Percentiles rank a stretch among this genome's conserved stretches.
Conservation (phyloP, 2,329 filamentous ascomycete genomes). For the Trichoderma semiorbis region DNA sequence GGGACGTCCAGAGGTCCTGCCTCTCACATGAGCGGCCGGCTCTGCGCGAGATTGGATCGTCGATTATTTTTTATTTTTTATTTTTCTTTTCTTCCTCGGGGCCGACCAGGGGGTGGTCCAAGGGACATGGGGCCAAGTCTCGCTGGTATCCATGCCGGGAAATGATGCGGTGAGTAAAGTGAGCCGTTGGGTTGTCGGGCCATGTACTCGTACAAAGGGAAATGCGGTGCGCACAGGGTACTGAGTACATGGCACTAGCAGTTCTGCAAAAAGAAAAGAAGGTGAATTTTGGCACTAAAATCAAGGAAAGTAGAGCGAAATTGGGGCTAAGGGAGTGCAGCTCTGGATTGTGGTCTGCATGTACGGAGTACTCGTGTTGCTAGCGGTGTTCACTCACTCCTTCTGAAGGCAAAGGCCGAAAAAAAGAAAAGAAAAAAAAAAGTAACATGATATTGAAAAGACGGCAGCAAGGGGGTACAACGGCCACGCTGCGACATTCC, state of each 20-base stretch:
- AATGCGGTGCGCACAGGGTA: background rate
- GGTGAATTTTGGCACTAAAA: background rate
- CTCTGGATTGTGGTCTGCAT: background rate
- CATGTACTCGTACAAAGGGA: background rate
- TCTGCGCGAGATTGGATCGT: conserved; percentile 18
- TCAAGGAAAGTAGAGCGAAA: background rate
- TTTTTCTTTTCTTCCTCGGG: background rate
- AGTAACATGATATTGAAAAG: background rate
- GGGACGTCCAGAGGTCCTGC: background rate
- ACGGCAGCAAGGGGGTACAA: background rate
- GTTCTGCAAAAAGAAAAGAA: background rate
- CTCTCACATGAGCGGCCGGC: conserved; percentile 15
- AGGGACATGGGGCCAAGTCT: background rate
- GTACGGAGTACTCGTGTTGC: background rate
- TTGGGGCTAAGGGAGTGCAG: background rate
- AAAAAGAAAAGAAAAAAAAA: background rate
- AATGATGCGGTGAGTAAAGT: conserved; percentile 15
- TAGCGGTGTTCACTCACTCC: background rate
- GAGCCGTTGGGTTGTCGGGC: background rate
- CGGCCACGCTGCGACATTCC: background rate
- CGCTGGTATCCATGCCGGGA: conserved; percentile 7
- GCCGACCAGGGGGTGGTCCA: background rate
- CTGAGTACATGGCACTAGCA: background rate
- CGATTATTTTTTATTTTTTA: background rate
- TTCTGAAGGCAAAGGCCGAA: background rate